These are phyloP conservation scores for Phaeolepiota aurea DNA, from an alignment of 768 basidiomycete species.

Conservation along the genomic window DNA sequence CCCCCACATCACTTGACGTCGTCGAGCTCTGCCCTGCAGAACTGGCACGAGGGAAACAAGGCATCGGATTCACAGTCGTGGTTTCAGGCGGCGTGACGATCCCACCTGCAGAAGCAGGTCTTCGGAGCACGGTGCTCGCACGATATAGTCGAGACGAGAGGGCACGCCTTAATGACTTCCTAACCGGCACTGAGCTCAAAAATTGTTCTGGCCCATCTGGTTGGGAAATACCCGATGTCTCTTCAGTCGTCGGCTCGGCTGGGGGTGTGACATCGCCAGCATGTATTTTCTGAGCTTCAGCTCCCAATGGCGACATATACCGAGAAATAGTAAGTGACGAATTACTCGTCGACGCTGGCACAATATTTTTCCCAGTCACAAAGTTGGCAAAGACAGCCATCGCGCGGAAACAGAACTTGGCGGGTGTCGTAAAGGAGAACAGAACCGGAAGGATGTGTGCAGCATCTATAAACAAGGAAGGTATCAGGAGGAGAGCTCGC, in stretches of 20 bases:
- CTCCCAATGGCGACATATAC: background rate
- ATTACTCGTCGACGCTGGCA: background rate
- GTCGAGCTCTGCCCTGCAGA: slow-evolving; percentile 5
- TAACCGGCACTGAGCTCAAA: too few species aligned
- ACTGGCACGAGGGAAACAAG: background rate
- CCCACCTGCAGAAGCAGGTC: slow-evolving; percentile 5
- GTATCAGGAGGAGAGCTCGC: slow-evolving; percentile 13
- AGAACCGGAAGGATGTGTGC: slow-evolving; percentile 69
- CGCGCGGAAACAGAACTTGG: slow-evolving; percentile 72
- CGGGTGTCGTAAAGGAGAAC: slow-evolving; percentile 70
- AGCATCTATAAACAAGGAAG: slow-evolving; percentile 43
- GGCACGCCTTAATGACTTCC: slow-evolving; percentile 15
- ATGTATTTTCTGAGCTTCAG: background rate
- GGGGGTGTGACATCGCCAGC: background rate
- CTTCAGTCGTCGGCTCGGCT: background rate
- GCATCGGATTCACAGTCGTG: background rate
- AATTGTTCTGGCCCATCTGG: too few species aligned
- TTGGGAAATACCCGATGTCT: background rate
- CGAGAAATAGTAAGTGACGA: background rate
- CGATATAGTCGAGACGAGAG: slow-evolving; percentile 12
- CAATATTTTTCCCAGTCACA: slow-evolving; percentile 41
- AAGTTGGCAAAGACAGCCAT: slow-evolving; percentile 66
- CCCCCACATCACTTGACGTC: slow-evolving; percentile 23
- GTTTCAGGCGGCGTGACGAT: background rate
- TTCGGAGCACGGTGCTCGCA: slow-evolving; percentile 8